phyloP scores from a whole-genome alignment of 2,329 filamentous ascomycete genomes.

The Aphanoascus verrucosus region DNA sequence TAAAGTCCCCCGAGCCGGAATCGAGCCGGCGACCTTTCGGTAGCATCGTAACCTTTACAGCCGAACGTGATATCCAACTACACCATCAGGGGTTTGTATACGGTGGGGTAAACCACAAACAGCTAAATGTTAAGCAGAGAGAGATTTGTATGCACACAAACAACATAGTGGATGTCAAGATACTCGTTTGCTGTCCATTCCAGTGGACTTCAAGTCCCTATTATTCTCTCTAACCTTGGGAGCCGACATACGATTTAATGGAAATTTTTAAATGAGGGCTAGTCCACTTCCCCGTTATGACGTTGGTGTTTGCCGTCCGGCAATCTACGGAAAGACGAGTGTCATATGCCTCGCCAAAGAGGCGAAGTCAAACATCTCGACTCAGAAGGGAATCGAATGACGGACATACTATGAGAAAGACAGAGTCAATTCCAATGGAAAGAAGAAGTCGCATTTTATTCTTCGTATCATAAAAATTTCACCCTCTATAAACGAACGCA shows the following conservation, averaged over 20 bases:
- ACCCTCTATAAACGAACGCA: slow-evolving; percentile 4
- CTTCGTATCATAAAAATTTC: slow-evolving; percentile 1
- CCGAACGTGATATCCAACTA: slow-evolving; percentile 14
- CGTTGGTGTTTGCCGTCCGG: not conserved
- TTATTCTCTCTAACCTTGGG: too few relatives aligned
- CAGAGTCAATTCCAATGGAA: not conserved
- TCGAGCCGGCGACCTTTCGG: slow-evolving; percentile 14
- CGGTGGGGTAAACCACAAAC: too few relatives aligned
- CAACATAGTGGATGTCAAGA: too few relatives aligned
- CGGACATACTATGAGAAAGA: not conserved
- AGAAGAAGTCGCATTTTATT: not conserved
- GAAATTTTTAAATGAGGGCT: too few relatives aligned
- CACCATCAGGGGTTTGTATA: slow-evolving; percentile 9
- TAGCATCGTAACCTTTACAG: slow-evolving; percentile 12
- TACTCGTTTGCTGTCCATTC: too few relatives aligned
- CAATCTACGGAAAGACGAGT: not conserved
- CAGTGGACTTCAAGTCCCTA: too few relatives aligned
- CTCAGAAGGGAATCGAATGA: not conserved
- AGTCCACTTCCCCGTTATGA: not conserved
- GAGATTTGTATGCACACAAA: too few relatives aligned
- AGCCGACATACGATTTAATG: too few relatives aligned
- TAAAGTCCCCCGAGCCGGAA: slow-evolving; percentile 9
- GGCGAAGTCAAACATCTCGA: too few relatives aligned
- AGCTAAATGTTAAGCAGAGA: too few relatives aligned
- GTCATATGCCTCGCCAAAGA: too few relatives aligned